Evolutionary conservation across 257 asterid genomes (phyloP).

Genomic region (Nicotiana sylvestris): DNA sequence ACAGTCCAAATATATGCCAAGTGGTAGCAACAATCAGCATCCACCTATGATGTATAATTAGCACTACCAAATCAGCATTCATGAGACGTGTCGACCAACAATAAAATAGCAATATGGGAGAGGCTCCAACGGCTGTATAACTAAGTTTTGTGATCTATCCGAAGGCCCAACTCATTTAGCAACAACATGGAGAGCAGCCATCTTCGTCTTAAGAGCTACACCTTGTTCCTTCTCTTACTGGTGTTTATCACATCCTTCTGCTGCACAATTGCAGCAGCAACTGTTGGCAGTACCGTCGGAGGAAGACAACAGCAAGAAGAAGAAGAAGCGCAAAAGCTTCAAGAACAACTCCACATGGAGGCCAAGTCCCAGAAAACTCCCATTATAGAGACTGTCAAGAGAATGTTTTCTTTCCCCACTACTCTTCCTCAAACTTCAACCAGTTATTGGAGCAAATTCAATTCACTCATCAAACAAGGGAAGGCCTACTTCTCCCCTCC

Average conservation of each 20-base stretch:
- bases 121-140: background rate
- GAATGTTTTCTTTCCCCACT: slow-evolving; percentile 21
- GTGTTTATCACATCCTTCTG: background rate
- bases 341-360: background rate
- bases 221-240: background rate
- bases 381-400: slow-evolving; percentile 25
- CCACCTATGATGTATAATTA: background rate
- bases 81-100: background rate
- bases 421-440: slow-evolving; percentile 12
- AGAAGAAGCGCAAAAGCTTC: background rate
- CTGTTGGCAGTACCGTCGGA: background rate
- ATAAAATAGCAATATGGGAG: background rate
- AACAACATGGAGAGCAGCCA: background rate
- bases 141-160: background rate
- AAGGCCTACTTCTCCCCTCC: slow-evolving; percentile 19
- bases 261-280: background rate
- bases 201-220: background rate
- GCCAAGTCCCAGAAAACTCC: background rate
- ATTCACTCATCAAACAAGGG: slow-evolving; percentile 4
- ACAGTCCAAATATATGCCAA: background rate
- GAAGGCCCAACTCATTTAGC: background rate
- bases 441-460: slow-evolving; percentile 13
- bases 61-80: too few species aligned
- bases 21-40: background rate
- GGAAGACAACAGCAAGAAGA: background rate